Conservation (phyloP, 495 filamentous ascomycete species). For the Trypethelium eluteriae region DNA sequence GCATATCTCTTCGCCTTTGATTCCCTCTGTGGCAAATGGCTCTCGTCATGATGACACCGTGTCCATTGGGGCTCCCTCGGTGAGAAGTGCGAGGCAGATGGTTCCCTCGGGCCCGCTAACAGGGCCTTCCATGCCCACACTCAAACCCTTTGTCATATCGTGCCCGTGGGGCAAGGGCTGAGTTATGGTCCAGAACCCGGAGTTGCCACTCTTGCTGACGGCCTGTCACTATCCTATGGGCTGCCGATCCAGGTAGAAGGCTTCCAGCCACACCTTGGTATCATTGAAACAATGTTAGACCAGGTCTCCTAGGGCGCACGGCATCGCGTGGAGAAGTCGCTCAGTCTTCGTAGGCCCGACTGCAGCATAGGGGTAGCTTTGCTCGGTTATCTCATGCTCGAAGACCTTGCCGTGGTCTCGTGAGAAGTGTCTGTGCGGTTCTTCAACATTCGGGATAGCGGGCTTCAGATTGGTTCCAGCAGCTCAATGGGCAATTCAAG, state of each 20-base stretch:
- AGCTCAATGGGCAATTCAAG: neutral
- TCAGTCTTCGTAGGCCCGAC: neutral
- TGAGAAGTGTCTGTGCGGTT: constrained; percentile 2
- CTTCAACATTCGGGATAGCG: neutral
- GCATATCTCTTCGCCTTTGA: neutral
- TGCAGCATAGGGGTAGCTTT: neutral
- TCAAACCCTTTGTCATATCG: neutral
- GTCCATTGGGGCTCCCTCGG: neutral
- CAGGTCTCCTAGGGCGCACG: neutral
- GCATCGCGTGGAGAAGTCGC: neutral
- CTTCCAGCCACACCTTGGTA: neutral
- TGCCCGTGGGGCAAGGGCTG: neutral
- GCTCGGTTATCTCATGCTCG: neutral
- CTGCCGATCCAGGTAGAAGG: neutral
- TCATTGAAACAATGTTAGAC: neutral
- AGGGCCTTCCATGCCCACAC: neutral
- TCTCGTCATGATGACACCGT: constrained; percentile 1
- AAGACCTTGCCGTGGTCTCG: neutral
- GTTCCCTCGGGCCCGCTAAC: neutral
- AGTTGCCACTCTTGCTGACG: neutral
- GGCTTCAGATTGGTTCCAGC: constrained; percentile 10
- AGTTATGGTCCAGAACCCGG: neutral
- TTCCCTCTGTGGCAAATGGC: neutral
- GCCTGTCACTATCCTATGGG: neutral
- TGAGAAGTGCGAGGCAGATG: neutral